Conservation (phyloP, 495 filamentous ascomycete species). For the Lepidopterella palustris region DNA sequence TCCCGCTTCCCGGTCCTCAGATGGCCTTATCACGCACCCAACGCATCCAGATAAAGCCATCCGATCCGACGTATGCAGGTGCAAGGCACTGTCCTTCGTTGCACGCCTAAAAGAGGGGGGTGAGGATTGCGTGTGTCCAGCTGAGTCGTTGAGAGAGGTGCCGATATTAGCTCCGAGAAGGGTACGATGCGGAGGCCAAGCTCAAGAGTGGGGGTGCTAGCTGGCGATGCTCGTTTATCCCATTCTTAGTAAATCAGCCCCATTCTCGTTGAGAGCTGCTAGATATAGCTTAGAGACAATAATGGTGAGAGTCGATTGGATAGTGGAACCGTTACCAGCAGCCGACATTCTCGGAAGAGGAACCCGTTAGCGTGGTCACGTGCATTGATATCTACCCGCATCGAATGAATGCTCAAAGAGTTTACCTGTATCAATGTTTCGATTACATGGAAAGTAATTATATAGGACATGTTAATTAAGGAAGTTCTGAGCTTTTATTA, state of each 20-base stretch:
- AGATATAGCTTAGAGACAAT: too few relatives aligned
- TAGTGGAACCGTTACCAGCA: too few relatives aligned
- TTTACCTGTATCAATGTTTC: too few relatives aligned
- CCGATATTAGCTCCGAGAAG: not conserved
- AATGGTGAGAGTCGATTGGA: too few relatives aligned
- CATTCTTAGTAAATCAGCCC: not conserved
- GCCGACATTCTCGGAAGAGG: too few relatives aligned
- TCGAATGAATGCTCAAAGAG: too few relatives aligned
- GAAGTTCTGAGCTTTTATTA: too few relatives aligned
- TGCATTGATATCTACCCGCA: too few relatives aligned
- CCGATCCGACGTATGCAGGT: not conserved
- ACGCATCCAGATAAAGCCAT: not conserved
- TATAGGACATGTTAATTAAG: too few relatives aligned
- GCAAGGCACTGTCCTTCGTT: not conserved
- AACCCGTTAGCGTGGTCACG: too few relatives aligned
- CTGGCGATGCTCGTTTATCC: not conserved
- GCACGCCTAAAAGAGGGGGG: not conserved
- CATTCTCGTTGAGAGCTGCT: not conserved
- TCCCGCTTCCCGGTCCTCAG: not conserved
- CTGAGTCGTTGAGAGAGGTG: not conserved
- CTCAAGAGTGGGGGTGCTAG: not conserved
- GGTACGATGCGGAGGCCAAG: not conserved
- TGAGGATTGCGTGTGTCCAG: not conserved
- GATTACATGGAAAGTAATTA: too few relatives aligned
- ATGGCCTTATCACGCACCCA: not conserved